phyloP scores from a whole-genome alignment of 148 eudicot species.

The Nepenthes mirabilis region DNA sequence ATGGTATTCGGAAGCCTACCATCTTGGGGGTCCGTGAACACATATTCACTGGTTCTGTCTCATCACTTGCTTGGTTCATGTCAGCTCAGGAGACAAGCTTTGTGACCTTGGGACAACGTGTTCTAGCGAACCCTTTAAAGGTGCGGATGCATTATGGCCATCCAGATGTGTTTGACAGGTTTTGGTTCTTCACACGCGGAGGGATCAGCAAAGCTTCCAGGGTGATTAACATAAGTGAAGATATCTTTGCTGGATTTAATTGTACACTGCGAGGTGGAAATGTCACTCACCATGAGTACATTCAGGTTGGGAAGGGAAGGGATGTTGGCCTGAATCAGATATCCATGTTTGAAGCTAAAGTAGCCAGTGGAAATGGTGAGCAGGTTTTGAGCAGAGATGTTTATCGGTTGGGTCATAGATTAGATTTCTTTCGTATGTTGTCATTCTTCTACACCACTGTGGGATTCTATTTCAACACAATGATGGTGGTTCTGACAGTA shows the following conservation, averaged over 20 bases:
- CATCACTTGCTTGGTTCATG: slow-evolving; percentile 95
- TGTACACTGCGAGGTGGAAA: slow-evolving; percentile 87
- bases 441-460: slow-evolving; percentile 86
- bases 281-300: slow-evolving; percentile 36
- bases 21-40: slow-evolving; percentile 88
- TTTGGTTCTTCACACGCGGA: slow-evolving; percentile 90
- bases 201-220: slow-evolving; percentile 89
- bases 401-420: slow-evolving; percentile 80
- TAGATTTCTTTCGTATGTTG: slow-evolving; percentile 84
- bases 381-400: slow-evolving; percentile 84
- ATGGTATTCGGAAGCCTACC: slow-evolving; percentile 85
- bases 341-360: slow-evolving; percentile 24
- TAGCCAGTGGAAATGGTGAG: slow-evolving; percentile 88
- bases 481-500: slow-evolving; percentile 73
- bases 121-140: slow-evolving; percentile 83
- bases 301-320: slow-evolving; percentile 72
- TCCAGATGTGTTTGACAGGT: slow-evolving; percentile 89
- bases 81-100: slow-evolving; percentile 90
- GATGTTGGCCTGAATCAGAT: slow-evolving; percentile 83
- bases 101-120: slow-evolving; percentile 96
- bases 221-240: slow-evolving; percentile 88
- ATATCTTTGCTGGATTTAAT: slow-evolving; percentile 93
- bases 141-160: slow-evolving; percentile 94
- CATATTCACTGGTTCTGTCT: slow-evolving; percentile 85
- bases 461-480: slow-evolving; percentile 78